Percentiles rank a stretch among this genome's conserved stretches.
Conservation (phyloP, 2,329 filamentous ascomycete species). For the Colletotrichum sp. region DNA sequence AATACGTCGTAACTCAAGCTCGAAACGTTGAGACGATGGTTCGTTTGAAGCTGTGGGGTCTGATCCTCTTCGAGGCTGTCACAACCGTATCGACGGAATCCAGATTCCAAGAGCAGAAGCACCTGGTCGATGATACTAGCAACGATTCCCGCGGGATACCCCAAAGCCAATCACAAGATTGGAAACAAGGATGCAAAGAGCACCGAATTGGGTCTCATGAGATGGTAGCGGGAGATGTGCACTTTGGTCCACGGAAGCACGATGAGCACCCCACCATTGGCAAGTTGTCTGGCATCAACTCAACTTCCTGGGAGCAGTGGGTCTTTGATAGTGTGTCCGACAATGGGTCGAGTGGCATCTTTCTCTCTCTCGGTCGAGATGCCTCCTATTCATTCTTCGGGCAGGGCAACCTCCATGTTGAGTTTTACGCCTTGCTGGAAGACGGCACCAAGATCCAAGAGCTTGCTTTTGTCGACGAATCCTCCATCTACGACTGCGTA, state of each 20-base stretch:
- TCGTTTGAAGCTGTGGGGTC: neutral
- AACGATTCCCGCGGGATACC: neutral
- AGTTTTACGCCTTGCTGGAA: neutral
- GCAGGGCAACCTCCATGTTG: neutral
- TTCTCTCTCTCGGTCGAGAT: neutral
- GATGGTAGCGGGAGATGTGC: neutral
- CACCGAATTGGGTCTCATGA: neutral
- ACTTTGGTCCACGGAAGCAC: neutral
- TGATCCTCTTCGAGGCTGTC: neutral
- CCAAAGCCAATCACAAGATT: neutral
- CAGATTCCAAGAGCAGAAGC: neutral
- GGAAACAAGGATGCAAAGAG: neutral
- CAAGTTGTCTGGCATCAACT: slow-evolving; percentile 1
- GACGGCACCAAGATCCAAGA: neutral
- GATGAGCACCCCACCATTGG: neutral
- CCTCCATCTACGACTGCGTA: neutral
- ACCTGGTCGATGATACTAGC: neutral
- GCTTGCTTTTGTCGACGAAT: neutral
- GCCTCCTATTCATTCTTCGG: neutral
- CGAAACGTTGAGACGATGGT: neutral
- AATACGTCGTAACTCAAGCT: neutral
- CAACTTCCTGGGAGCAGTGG: neutral
- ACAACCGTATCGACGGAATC: neutral
- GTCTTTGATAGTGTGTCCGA: neutral
- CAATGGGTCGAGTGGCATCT: neutral